Percentiles rank a stretch among this genome's conserved stretches.
Evolutionary conservation across 371 early-diverging fungal species (phyloP).

Genomic region (Dinochytrium kinnereticum): DNA sequence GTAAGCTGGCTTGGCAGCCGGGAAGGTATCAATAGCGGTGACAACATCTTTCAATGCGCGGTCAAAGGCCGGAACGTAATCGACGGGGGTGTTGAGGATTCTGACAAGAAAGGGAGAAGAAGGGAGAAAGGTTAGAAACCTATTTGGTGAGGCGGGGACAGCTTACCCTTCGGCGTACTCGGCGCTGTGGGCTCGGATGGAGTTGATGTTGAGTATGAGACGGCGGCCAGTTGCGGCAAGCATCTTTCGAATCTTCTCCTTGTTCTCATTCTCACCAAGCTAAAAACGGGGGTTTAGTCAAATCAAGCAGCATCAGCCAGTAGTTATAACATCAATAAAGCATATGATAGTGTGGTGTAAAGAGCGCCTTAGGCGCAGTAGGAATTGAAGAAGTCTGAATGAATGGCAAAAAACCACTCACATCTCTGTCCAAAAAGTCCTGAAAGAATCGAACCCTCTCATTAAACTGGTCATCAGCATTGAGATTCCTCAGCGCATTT

Average conservation of each 20-base stretch:
- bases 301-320: background rate
- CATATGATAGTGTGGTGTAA: no score
- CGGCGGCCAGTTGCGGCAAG: slow-evolving; percentile 68
- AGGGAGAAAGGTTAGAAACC: background rate
- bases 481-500: slow-evolving; percentile 32
- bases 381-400: background rate
- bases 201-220: slow-evolving; percentile 87
- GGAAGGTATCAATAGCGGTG: slow-evolving; percentile 38
- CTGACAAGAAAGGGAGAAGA: slow-evolving; percentile 42
- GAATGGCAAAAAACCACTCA: slow-evolving; percentile 28
- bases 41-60: slow-evolving; percentile 75
- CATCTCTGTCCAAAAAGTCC: slow-evolving; percentile 56
- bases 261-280: slow-evolving; percentile 64
- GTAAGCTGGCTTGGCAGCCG: slow-evolving; percentile 23
- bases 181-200: slow-evolving; percentile 77
- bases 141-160: no score
- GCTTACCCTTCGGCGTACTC: slow-evolving; percentile 72
- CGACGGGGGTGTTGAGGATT: slow-evolving; percentile 76
- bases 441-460: slow-evolving; percentile 53
- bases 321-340: background rate
- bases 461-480: slow-evolving; percentile 48
- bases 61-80: slow-evolving; percentile 86
- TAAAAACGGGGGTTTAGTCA: slow-evolving; percentile 14
- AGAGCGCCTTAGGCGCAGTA: no score
- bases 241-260: slow-evolving; percentile 70